Base-by-base conservation (phyloP, 1,284 basidiomycete species). In the Binderoboletus segoi region DNA sequence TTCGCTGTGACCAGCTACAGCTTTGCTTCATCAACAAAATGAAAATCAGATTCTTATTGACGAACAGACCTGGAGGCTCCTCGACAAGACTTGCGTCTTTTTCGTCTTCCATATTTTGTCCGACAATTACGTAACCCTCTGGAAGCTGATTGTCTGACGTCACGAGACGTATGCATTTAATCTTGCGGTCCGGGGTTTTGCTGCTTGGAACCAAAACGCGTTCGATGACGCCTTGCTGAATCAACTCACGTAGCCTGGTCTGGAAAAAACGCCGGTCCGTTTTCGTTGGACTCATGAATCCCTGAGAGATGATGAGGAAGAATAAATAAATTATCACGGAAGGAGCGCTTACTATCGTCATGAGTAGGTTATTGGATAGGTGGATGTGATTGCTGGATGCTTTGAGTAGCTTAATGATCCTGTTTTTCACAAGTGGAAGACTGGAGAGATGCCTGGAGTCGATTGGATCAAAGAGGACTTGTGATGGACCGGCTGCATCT, bases 191-290 rank as follows among this genome's bases (percentile, higher is more conserved):
- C 21, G 75, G 75, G 15, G 66, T 77, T 61, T 77, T 80, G 52
- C 73, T 76, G 66, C 79, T 83, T 10, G 86, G 84, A 18, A 89
- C 82, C 44, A 84, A 73, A 32, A 93, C 81, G 62, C 84, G 86
- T 66, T 93, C 91, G 37, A 93, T 80, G 40, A 89, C 67, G 2
- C 88, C 83, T 64, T 87, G 81, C 48, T 83, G 80, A 35, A 88
- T 80, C 62, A 94, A 77, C 60, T 88, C 86, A 1, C 83, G 81
- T 41, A 93, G 75, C 30, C 90, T 80, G 44, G 80, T 81, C 63
- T 84, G 84, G 67, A 94, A 91, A 64, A 92, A 90, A 8, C 91
- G 82, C 21, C 91, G 79, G 63, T 92, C 87, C 6, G 82, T 83
- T 66, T 86, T 86, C 1, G 82, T 84, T 23, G 89, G 88, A 69